A percentile compares a stretch with the other conserved stretches of the same genome.
phyloP scores from a whole-genome alignment of 2,329 filamentous ascomycete species.

The Stromatinia cepivora region DNA sequence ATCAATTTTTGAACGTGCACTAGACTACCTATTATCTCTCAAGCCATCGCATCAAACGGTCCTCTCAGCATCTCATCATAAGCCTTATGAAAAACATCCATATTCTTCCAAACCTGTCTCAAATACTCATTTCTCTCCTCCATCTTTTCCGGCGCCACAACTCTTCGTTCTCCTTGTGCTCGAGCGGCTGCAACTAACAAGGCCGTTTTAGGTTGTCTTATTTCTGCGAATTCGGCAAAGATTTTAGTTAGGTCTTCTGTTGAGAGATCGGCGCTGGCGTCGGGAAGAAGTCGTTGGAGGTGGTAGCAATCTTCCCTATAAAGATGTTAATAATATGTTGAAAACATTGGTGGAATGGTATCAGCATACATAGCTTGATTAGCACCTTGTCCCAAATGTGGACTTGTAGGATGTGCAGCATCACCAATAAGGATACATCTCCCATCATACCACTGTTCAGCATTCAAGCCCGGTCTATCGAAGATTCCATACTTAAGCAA shows the following conservation, averaged over 20 bases:
- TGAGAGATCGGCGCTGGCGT: background rate
- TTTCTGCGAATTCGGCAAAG: slow-evolving; percentile 10
- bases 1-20: too few species aligned
- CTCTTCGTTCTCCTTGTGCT: slow-evolving; percentile 23
- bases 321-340: background rate
- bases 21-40: background rate
- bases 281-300: background rate
- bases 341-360: background rate
- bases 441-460: slow-evolving; percentile 41
- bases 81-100: background rate
- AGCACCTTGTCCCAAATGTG: slow-evolving; percentile 28
- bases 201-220: slow-evolving; percentile 23
- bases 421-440: slow-evolving; percentile 53
- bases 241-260: background rate
- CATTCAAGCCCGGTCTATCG: slow-evolving; percentile 22
- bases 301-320: slow-evolving; percentile 21
- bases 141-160: slow-evolving; percentile 2
- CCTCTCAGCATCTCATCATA: slow-evolving; percentile 2
- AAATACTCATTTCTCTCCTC: slow-evolving; percentile 18
- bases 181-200: slow-evolving; percentile 15
- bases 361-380: slow-evolving; percentile 26
- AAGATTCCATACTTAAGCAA: slow-evolving; percentile 24
- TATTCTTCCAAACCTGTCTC: slow-evolving; percentile 13
- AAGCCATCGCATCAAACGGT: slow-evolving; percentile 6
- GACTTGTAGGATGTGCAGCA: slow-evolving; percentile 48